Base-by-base conservation (phyloP, 306 rosid species). In the Prunus kanzakura region DNA sequence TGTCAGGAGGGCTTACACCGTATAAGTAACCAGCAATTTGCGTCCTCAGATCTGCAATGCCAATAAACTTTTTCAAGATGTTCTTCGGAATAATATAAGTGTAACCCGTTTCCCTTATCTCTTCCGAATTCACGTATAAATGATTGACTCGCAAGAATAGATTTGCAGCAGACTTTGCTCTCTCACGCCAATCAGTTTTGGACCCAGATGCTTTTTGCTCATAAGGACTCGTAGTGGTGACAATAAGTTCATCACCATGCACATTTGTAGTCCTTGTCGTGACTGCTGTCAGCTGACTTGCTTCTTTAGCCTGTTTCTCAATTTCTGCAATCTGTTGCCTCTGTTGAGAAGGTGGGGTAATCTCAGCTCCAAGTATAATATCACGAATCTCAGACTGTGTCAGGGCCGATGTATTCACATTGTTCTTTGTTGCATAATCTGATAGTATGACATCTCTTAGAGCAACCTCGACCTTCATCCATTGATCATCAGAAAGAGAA, bases 391-490 rank as follows among this genome's bases (percentile, higher is more conserved):
- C 99, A 62, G 99, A 91, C 79, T 96, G 98, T 50, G 99, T 92
- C 77, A 96, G 78, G 50, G 99, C 97, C 11, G 98, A 96, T 73
- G 99, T 96, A 76, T 96, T 96, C 82, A 96, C 99, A 47, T 96
- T 96, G 79, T 96, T 96, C 90, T 96, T 96, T 91, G 92, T 96
- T 67, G 99, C 99, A 81, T 96, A 96, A 81, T 92, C 99, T 19
- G 99, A 96, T 20, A 96, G 88, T 82, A 96, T 96, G 60, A 96
- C 93, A 91, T 96, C 99, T 77, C 99, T 91, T 73, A 96, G 64
- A 76, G 99, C 99, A 82, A 96, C 99, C 88, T 96, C 99, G 82
- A 96, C 99, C 98, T 96, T 96, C 99, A 96, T 96, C 98, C 99
- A 96, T 54, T 96, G 99, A 61, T 96, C 99, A 86, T 96, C 99